These are phyloP conservation scores for Penium margaritaceum DNA, from an alignment of 139 green algal genomes.

Conservation along the genomic window DNA sequence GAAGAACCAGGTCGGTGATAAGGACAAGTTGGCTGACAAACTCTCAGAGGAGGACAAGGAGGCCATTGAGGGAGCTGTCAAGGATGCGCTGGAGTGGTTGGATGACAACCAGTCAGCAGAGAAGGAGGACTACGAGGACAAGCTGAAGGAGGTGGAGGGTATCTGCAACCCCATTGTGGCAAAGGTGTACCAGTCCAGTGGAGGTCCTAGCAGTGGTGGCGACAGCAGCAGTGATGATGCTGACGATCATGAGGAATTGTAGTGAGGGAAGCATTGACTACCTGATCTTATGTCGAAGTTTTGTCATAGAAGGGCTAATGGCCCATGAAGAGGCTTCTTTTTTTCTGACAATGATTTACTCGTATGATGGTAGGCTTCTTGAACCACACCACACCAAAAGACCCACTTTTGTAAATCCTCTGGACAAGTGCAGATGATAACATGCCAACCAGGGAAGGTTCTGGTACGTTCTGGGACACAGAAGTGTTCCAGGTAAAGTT, in stretches of 20 bases:
- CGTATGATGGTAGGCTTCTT: no score
- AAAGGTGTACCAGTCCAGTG: slow-evolving; percentile 61
- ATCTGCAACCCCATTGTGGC: slow-evolving; percentile 79
- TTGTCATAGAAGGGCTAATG: no score
- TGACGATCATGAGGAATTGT: slow-evolving; percentile 81
- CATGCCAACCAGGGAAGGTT: no score
- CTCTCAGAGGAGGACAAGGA: slow-evolving; percentile 78
- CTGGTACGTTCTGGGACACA: no score
- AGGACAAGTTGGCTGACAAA: slow-evolving; percentile 79
- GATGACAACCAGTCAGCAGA: slow-evolving; percentile 75
- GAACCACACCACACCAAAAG: no score
- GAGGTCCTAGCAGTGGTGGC: slow-evolving; percentile 46
- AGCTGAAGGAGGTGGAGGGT: slow-evolving; percentile 92
- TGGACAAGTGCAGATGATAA: no score
- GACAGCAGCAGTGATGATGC: slow-evolving; percentile 60
- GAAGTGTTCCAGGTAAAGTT: no score
- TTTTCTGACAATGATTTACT: no score
- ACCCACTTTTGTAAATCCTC: no score
- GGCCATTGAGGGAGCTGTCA: slow-evolving; percentile 70
- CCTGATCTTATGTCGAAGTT: no score
- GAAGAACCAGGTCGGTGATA: slow-evolving; percentile 64
- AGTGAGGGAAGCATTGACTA: slow-evolving; percentile 42
- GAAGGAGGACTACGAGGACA: slow-evolving; percentile 88
- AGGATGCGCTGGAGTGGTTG: slow-evolving; percentile 85
- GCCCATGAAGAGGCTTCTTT: no score